Evolutionary conservation across 139 green algal genomes (phyloP), one percentile per base, ranked within the genome.

Genomic region (Chlamydomonas incerta): DNA sequence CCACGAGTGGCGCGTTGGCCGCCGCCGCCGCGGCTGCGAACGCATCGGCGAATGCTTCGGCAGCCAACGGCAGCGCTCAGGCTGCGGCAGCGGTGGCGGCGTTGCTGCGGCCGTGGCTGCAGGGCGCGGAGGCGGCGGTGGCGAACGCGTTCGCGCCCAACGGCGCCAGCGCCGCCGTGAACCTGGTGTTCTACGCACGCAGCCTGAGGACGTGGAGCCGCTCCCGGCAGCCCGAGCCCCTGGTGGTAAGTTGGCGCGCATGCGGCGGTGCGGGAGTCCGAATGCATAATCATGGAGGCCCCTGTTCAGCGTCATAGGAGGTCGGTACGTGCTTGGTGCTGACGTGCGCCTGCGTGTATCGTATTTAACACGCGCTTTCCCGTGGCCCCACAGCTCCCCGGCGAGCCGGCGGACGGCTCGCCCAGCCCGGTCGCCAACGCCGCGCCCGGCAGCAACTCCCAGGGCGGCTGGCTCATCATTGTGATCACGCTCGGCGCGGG

Each of bases 161-260:
- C 24, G 13, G 20, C 0, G 46, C 33, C 23, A 55, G 47, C 52
- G 73, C 73, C 3, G 50, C 31, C 15, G 73, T 55, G 29, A 80
- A 80, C 31, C 26, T 8, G 52, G 31, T 80, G 20, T 31, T 26
- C 10, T 80, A 80, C 73, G 28, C 31, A 1, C 73, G 73, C 73
- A 80, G 73, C 52, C 52, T 80, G 1, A n/a, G 73, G 21, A 80
- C 73, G 2, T 80, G 73, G 73, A 46, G n/a, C 1, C 50, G 52
- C 14, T 11, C 37, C 10, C 52, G 50, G 31, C 31, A 68, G 11
- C 11, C n/a, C 0, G 72, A 21, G 24, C 15, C 26, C 41, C 26
- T 37, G 70, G 70, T 75, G 65, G 15, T 11, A n/a, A n/a, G n/a
- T n/a, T n/a, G n/a, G n/a, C n/a, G n/a, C n/a, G n/a, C n/a, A n/a